Conservation (phyloP, 192 early-diverging fungal species). For the Globomyces pollinis-pini region DNA sequence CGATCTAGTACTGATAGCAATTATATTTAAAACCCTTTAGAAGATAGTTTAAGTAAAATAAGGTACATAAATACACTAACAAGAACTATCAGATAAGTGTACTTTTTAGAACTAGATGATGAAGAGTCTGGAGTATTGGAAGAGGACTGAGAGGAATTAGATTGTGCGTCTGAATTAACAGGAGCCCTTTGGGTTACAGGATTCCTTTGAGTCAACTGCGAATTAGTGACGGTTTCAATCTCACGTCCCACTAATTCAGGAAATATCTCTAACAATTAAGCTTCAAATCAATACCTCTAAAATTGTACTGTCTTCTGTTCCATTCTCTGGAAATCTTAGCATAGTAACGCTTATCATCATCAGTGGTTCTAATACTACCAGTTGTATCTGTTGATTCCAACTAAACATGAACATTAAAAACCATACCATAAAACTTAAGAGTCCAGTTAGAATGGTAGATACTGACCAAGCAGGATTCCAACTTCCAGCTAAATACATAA, state of each 20-base stretch:
- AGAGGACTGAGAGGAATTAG: too few relatives aligned
- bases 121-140: too few relatives aligned
- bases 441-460: conserved; percentile 88
- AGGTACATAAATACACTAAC: conserved; percentile 5
- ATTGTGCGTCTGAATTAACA: too few relatives aligned
- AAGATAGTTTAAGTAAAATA: conserved; percentile 5
- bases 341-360: conserved; percentile 67
- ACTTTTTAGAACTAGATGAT: too few relatives aligned
- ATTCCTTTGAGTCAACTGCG: too few relatives aligned
- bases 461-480: conserved; percentile 99
- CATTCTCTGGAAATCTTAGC: conserved; percentile 71
- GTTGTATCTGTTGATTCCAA: conserved; percentile 83
- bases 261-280: neutral
- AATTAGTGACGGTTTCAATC: neutral
- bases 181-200: too few relatives aligned
- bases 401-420: conserved; percentile 6
- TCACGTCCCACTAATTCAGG: conserved; percentile 1
- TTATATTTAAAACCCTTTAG: too few relatives aligned
- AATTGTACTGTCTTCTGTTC: conserved; percentile 40
- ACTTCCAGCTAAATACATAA: too few relatives aligned
- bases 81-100: too few relatives aligned
- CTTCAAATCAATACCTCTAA: neutral
- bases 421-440: conserved; percentile 90
- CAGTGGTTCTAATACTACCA: conserved; percentile 78
- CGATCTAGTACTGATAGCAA: too few relatives aligned